Conservation (phyloP, 148 eudicot species). For the Rhododendron mucronatum region DNA sequence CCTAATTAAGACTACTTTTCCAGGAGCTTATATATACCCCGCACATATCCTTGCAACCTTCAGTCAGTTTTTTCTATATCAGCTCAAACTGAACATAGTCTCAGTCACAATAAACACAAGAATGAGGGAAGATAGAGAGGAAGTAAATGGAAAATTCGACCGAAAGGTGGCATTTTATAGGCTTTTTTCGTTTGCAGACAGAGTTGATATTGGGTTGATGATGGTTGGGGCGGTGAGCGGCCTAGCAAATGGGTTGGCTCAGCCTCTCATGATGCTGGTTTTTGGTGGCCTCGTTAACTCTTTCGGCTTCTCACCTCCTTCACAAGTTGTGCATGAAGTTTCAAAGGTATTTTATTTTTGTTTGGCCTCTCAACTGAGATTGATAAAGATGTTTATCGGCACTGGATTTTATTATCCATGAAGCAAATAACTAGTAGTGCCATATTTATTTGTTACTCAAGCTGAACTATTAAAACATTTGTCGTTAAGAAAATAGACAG, state of each 20-base stretch:
- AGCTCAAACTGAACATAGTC: background rate
- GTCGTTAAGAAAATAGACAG: no score
- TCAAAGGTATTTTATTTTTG: conserved; percentile 22
- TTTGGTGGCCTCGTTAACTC: conserved; percentile 23
- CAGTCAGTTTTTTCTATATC: background rate
- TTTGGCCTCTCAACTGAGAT: background rate
- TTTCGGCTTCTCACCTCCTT: conserved; percentile 15
- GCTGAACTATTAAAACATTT: no score
- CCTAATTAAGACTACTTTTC: no score
- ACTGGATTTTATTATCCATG: background rate
- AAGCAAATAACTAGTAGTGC: background rate
- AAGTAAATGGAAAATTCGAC: background rate
- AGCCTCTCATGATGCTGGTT: conserved; percentile 28
- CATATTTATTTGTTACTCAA: no score
- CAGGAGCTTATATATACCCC: background rate
- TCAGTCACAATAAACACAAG: background rate
- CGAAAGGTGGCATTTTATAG: conserved; percentile 15
- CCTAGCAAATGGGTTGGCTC: conserved; percentile 17
- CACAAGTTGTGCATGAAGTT: conserved; percentile 18
- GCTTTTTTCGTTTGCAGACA: conserved; percentile 29
- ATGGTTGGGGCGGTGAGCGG: conserved; percentile 22
- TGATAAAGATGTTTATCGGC: background rate
- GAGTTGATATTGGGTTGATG: conserved; percentile 19
- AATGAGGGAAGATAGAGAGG: background rate
- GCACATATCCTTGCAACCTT: background rate